Conservation (phyloP, 768 basidiomycete species). For the Pholiota conissans region DNA sequence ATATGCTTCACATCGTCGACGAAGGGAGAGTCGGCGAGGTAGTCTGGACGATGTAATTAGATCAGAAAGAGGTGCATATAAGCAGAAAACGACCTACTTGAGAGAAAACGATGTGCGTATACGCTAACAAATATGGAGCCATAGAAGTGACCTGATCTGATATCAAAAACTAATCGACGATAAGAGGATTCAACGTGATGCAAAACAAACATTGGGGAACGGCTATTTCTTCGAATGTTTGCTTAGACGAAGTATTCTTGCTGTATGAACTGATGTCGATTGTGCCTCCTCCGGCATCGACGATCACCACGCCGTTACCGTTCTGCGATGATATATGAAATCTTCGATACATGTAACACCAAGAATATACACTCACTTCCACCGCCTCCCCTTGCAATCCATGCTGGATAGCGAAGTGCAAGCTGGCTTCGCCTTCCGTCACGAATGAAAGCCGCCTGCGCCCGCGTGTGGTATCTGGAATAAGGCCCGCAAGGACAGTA, state of each 20-base stretch:
- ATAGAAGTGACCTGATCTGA: slow-evolving; percentile 47
- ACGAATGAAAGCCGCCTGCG: slow-evolving; percentile 41
- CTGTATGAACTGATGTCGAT: slow-evolving; percentile 59
- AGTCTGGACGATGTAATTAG: neutral
- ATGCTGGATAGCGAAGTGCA: slow-evolving; percentile 43
- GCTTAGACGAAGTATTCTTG: slow-evolving; percentile 26
- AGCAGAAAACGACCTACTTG: slow-evolving; percentile 25
- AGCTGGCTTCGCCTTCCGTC: slow-evolving; percentile 54
- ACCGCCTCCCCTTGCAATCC: slow-evolving; percentile 23
- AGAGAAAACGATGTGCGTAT: slow-evolving; percentile 37
- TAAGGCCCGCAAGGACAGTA: slow-evolving; percentile 37
- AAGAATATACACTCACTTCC: neutral
- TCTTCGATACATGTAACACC: neutral
- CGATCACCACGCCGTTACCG: slow-evolving; percentile 32
- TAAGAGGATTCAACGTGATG: neutral
- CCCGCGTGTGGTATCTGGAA: slow-evolving; percentile 32
- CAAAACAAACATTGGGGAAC: slow-evolving; percentile 37
- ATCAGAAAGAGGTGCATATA: neutral
- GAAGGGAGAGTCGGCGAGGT: slow-evolving; percentile 41
- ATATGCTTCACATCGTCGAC: slow-evolving; percentile 43
- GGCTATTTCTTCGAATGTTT: slow-evolving; percentile 47
- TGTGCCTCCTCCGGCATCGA: slow-evolving; percentile 69
- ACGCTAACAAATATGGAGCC: slow-evolving; percentile 52
- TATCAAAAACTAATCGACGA: too few relatives aligned
- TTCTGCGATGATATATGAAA: neutral